Conservation (phyloP, 192 early-diverging fungal genomes). For the Geranomyces variabilis region DNA sequence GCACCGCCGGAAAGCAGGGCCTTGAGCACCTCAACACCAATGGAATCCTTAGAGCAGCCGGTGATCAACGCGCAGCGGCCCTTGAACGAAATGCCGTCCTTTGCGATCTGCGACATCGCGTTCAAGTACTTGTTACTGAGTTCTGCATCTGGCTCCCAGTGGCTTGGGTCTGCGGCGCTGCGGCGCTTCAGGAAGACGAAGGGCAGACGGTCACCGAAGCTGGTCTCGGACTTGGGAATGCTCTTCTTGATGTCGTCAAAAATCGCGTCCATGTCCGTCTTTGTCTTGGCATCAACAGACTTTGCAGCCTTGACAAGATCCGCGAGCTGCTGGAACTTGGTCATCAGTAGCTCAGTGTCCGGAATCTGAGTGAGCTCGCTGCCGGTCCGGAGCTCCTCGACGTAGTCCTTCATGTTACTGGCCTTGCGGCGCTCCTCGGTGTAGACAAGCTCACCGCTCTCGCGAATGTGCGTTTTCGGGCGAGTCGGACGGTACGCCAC, state of each 20-base stretch:
- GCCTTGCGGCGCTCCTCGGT: constrained; percentile 80
- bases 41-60: constrained; percentile 87
- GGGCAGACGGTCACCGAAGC: constrained; percentile 39
- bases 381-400: constrained; percentile 75
- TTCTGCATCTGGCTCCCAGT: constrained; percentile 82
- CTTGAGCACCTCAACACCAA: constrained; percentile 83
- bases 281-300: constrained; percentile 34
- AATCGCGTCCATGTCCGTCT: constrained; percentile 39
- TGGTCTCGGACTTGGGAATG: constrained; percentile 17
- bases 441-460: constrained; percentile 83
- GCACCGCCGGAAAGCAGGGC: constrained; percentile 85
- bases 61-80: constrained; percentile 85
- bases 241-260: constrained; percentile 46
- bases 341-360: constrained; percentile 20
- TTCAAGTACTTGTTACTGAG: constrained; percentile 83
- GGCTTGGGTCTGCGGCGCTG: constrained; percentile 61
- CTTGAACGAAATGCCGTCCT: constrained; percentile 83
- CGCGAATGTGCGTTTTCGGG: constrained; percentile 78
- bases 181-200: constrained; percentile 57
- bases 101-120: constrained; percentile 77
- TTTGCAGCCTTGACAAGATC: constrained; percentile 26
- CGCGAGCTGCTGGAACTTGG: constrained; percentile 56
- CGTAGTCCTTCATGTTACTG: constrained; percentile 92
- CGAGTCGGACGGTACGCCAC: constrained; percentile 81
- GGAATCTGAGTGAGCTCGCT: constrained; percentile 50